A percentile compares a stretch with the other conserved stretches of the same genome.
These are phyloP conservation scores for Suillus sp. DNA, from an alignment of 768 basidiomycete genomes.

Conservation along the genomic window DNA sequence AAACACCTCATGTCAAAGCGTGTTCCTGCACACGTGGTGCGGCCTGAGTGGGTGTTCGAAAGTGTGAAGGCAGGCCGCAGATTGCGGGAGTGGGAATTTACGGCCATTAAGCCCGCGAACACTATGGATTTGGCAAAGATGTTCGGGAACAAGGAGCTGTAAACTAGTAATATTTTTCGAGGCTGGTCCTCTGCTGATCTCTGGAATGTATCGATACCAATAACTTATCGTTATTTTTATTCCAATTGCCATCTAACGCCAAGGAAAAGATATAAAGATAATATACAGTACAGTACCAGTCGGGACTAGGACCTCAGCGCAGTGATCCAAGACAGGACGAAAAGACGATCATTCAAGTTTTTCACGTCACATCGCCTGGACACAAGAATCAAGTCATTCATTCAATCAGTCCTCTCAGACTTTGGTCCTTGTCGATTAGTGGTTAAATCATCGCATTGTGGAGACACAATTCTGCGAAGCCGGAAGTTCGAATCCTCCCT, in stretches of 20 bases:
- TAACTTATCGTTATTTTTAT: constrained; percentile 4
- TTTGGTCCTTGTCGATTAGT: constrained; percentile 12
- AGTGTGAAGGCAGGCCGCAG: constrained; percentile 63
- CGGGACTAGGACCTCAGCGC: too few relatives aligned
- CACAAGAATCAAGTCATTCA: neutral
- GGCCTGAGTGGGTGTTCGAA: constrained; percentile 75
- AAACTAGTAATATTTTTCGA: neutral
- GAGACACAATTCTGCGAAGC: constrained; percentile 10
- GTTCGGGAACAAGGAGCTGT: constrained; percentile 19
- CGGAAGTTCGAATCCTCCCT: constrained; percentile 13
- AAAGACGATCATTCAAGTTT: neutral
- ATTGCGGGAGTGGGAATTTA: constrained; percentile 61
- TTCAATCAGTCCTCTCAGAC: accelerated
- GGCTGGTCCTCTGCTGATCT: constrained; percentile 7
- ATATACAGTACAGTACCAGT: neutral
- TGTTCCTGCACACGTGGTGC: constrained; percentile 61
- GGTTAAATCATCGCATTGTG: constrained; percentile 13
- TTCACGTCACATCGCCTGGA: too few relatives aligned
- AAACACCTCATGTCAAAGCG: constrained; percentile 56
- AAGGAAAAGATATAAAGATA: neutral
- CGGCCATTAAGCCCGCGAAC: constrained; percentile 44
- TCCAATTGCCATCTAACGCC: neutral
- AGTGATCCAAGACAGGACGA: neutral
- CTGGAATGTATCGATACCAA: constrained; percentile 2
- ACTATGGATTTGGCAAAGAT: constrained; percentile 44